phyloP scores from a whole-genome alignment of 306 rosid genomes.

The Trichosanthes truncata region DNA sequence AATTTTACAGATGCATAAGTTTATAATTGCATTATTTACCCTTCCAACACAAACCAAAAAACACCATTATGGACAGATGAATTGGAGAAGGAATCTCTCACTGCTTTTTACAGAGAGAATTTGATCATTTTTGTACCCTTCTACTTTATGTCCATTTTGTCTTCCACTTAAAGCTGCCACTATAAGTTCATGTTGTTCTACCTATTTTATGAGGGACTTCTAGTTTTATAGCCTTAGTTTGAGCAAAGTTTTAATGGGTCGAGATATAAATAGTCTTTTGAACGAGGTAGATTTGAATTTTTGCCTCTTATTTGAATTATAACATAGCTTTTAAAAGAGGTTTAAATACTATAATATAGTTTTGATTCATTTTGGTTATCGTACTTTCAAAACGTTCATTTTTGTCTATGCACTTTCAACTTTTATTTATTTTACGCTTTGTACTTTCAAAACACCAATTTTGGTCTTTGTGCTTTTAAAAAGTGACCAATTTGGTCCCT shows the following conservation, averaged over 20 bases:
- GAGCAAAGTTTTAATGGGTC: neutral
- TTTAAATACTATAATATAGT: too few relatives aligned
- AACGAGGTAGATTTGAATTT: too few relatives aligned
- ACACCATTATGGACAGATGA: neutral
- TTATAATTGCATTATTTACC: neutral
- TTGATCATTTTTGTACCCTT: neutral
- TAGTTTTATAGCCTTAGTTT: neutral
- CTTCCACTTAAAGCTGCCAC: constrained; percentile 1
- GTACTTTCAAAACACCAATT: too few relatives aligned
- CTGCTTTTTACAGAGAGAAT: neutral
- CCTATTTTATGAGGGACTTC: neutral
- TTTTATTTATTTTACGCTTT: too few relatives aligned
- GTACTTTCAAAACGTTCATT: too few relatives aligned
- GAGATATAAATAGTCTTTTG: too few relatives aligned
- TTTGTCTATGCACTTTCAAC: too few relatives aligned
- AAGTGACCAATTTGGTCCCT: too few relatives aligned
- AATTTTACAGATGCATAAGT: neutral
- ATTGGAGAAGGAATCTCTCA: constrained; percentile 6
- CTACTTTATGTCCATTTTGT: constrained; percentile 6
- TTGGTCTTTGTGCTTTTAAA: too few relatives aligned
- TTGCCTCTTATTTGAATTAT: too few relatives aligned
- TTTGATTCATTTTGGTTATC: too few relatives aligned
- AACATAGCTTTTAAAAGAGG: too few relatives aligned
- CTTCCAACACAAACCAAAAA: neutral
- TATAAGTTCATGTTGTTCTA: neutral